phyloP scores from a whole-genome alignment of 441 rosid species.

The Populus tomentosa region DNA sequence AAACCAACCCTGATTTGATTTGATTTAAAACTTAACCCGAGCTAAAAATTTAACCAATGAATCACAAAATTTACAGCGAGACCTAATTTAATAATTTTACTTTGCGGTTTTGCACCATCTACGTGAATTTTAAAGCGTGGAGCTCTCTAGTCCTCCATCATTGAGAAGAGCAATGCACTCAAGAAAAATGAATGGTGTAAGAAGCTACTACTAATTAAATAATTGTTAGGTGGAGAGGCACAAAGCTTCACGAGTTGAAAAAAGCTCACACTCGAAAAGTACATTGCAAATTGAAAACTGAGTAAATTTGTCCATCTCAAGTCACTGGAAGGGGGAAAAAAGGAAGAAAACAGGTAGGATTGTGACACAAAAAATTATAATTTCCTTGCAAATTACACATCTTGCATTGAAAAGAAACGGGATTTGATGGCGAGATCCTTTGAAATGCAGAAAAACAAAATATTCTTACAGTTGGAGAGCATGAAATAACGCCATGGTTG shows the following conservation, averaged over 20 bases:
- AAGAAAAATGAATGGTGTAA: background rate
- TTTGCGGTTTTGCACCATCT: background rate
- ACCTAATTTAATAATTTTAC: background rate
- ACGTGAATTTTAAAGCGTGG: background rate
- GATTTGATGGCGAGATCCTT: conserved; percentile 11
- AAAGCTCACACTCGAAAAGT: conserved; percentile 23
- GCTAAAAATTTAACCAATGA: too few species aligned
- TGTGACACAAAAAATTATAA: background rate
- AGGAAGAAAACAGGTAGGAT: background rate
- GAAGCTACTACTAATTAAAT: background rate
- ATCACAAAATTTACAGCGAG: background rate
- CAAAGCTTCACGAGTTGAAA: conserved; percentile 40
- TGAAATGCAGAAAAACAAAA: conserved; percentile 19
- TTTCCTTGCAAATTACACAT: background rate
- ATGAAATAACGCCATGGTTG: conserved; percentile 32
- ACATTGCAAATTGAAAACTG: background rate
- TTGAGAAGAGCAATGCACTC: background rate
- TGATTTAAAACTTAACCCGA: too few species aligned
- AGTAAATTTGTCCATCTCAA: background rate
- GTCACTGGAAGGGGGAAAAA: background rate
- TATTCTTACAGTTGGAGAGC: conserved; percentile 35
- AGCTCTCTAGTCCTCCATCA: background rate
- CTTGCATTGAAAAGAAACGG: background rate
- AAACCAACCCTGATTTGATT: too few species aligned
- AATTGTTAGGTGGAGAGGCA: background rate